These are phyloP conservation scores for Phytophthora citricola DNA, from an alignment of 352 stramenopile genomes.

Conservation along the genomic window DNA sequence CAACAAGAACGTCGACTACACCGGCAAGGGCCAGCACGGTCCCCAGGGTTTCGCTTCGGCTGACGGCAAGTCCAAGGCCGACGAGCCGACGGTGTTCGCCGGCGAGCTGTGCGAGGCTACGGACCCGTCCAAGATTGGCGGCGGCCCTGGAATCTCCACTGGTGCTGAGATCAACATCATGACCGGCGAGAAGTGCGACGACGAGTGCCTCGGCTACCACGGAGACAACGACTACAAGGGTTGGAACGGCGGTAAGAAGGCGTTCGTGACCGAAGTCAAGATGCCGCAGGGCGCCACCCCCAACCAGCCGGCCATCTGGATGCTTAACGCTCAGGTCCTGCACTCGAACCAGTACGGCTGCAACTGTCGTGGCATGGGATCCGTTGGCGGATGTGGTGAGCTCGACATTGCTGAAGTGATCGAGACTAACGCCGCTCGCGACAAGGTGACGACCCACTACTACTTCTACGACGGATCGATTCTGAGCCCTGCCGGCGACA, in stretches of 20 bases:
- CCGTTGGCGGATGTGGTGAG: slow-evolving; percentile 62
- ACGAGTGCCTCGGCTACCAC: slow-evolving; percentile 44
- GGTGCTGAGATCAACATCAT: slow-evolving; percentile 79
- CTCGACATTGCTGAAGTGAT: slow-evolving; percentile 78
- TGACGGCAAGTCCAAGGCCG: slow-evolving; percentile 41
- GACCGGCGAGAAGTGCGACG: slow-evolving; percentile 49
- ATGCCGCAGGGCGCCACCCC: slow-evolving; percentile 46
- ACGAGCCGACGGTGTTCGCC: slow-evolving; percentile 43
- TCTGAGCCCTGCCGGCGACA: slow-evolving; percentile 45
- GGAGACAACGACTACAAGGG: slow-evolving; percentile 60
- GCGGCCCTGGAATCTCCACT: slow-evolving; percentile 53
- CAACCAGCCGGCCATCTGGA: slow-evolving; percentile 64
- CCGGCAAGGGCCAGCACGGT: slow-evolving; percentile 34
- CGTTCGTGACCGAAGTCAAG: slow-evolving; percentile 71
- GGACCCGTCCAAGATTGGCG: slow-evolving; percentile 35
- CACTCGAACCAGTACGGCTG: slow-evolving; percentile 66
- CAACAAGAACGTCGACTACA: slow-evolving; percentile 82
- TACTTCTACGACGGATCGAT: slow-evolving; percentile 68
- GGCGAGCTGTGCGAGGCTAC: slow-evolving; percentile 56
- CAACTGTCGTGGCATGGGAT: slow-evolving; percentile 70
- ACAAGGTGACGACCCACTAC: slow-evolving; percentile 65
- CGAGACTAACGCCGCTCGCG: slow-evolving; percentile 41
- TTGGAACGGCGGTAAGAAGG: slow-evolving; percentile 67
- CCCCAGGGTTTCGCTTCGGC: slow-evolving; percentile 60
- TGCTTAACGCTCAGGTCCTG: slow-evolving; percentile 65